Evolutionary conservation across 495 filamentous ascomycete species (phyloP).

Genomic region (Elaphomyces granulatus): DNA sequence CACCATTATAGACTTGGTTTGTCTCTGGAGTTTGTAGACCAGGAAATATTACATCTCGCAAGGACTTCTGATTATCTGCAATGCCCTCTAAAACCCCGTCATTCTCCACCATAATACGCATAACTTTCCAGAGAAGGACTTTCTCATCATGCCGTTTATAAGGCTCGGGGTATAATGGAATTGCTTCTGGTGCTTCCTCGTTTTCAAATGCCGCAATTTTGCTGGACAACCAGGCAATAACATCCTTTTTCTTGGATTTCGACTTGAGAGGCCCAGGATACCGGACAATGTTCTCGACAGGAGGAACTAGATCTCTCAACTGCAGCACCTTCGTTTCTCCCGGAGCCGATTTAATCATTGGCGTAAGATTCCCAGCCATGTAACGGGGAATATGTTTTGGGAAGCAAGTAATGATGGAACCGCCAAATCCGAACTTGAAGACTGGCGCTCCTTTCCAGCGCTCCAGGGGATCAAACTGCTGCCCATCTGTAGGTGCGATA

Average conservation of each 20-base stretch:
- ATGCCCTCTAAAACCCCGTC: slow-evolving; percentile 75
- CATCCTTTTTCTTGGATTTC: slow-evolving; percentile 93
- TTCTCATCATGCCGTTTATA: slow-evolving; percentile 68
- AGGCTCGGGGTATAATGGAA: slow-evolving; percentile 37
- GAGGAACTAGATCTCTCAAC: slow-evolving; percentile 51
- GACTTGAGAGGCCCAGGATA: slow-evolving; percentile 83
- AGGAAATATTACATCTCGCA: slow-evolving; percentile 61
- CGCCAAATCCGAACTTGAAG: slow-evolving; percentile 79
- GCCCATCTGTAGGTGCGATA: slow-evolving; percentile 62
- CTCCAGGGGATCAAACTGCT: slow-evolving; percentile 60
- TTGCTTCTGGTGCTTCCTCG: slow-evolving; percentile 33
- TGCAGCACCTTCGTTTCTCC: slow-evolving; percentile 68
- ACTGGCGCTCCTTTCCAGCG: slow-evolving; percentile 85
- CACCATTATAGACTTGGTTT: slow-evolving; percentile 12
- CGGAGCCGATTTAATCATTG: slow-evolving; percentile 69
- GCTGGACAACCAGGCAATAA: slow-evolving; percentile 61
- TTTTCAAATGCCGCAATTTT: slow-evolving; percentile 60
- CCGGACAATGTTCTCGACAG: slow-evolving; percentile 53
- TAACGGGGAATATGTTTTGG: slow-evolving; percentile 83
- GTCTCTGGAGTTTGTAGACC: slow-evolving; percentile 29
- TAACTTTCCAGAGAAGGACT: slow-evolving; percentile 74
- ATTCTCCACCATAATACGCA: slow-evolving; percentile 65
- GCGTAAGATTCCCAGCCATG: slow-evolving; percentile 49
- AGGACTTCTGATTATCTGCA: slow-evolving; percentile 51
- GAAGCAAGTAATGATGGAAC: slow-evolving; percentile 68